phyloP scores from a whole-genome alignment of 2,329 filamentous ascomycete genomes.

The Xylariaceae sp. region DNA sequence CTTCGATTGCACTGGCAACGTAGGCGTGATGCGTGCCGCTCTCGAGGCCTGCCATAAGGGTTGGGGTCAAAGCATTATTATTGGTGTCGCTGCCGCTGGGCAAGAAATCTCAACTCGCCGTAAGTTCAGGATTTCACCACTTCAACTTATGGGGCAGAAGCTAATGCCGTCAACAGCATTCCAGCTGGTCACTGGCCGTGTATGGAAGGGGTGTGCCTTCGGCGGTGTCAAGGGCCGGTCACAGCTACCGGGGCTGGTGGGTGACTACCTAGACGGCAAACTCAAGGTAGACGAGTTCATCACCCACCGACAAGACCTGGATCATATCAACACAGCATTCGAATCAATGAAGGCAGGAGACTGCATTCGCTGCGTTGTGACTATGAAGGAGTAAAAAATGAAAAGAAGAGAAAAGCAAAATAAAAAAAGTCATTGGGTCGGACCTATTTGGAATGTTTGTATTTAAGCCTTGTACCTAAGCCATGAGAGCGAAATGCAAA shows the following conservation, averaged over 20 bases:
- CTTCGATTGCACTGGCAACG: slow-evolving; percentile 98
- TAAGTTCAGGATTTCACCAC: slow-evolving; percentile 54
- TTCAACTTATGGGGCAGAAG: background rate
- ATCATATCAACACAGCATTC: slow-evolving; percentile 87
- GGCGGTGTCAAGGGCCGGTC: slow-evolving; percentile 97
- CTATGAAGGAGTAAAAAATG: slow-evolving; percentile 47
- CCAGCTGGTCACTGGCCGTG: slow-evolving; percentile 95
- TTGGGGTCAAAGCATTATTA: slow-evolving; percentile 97
- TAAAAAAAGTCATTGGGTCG: slow-evolving; percentile 5
- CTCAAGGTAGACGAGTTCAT: slow-evolving; percentile 99
- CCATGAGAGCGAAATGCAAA: slow-evolving; percentile 17
- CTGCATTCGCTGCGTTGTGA: slow-evolving; percentile 93
- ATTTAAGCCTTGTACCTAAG: slow-evolving; percentile 11
- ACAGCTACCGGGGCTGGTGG: slow-evolving; percentile 83
- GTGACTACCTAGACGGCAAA: slow-evolving; percentile 84
- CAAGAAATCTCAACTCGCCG: slow-evolving; percentile 94
- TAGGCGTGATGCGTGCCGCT: slow-evolving; percentile 87
- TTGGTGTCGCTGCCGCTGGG: slow-evolving; percentile 93
- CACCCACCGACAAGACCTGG: slow-evolving; percentile 85
- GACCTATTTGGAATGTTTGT: slow-evolving; percentile 6
- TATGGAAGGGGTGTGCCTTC: slow-evolving; percentile 98
- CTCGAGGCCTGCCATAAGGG: slow-evolving; percentile 99
- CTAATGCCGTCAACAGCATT: slow-evolving; percentile 65
- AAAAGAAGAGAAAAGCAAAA: background rate
- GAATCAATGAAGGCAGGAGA: slow-evolving; percentile 94